Base-by-base conservation (phyloP, 495 filamentous ascomycete genomes). In the Neurospora terricola region DNA sequence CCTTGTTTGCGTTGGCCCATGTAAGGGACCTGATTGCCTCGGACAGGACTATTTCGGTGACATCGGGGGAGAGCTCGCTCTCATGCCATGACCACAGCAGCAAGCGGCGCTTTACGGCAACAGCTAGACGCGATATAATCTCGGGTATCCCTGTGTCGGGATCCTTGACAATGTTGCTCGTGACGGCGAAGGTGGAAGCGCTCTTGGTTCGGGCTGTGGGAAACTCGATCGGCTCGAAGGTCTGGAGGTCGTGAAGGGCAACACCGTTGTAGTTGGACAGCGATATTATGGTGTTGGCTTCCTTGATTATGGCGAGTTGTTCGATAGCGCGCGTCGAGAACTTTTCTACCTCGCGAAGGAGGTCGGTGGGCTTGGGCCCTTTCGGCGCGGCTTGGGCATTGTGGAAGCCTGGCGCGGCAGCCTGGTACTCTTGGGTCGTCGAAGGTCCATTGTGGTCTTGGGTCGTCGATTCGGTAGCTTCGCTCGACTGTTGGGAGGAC, bases 31-130 rank as follows among this genome's bases (percentile, higher is more conserved):
- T 92, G 48, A 97, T 90, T 38, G 91, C 85, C 73, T 93, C 94
- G 39, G 91, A 86, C 39, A 98, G 85, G 5, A 88, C 88, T 42
- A 97, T 87, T 83, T 98, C 96, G 59, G 84, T 84, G 3, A 90
- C 89, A 34, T 96, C 89, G 3, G 83, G 81, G 42, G 88, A 88
- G 69, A 97, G 86, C 82, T 98, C 96, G 84, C 93, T 94, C 79
- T 97, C 96, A 75, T 94, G 90, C 96, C 96, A 99, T 68, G 92
- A 90, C 93, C 96, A 98, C 73, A 97, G 82, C 73, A 98, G 75
- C 70, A 98, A 86, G 76, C 92, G 93, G 78, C 96, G 86, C 86
- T 98, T 98, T 11, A 97, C 91, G 1, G 93, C 94, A 1, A 98
- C 95, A 11, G 93, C 95, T 39, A 99, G 83, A 40, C 94, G 85